These are phyloP conservation scores for Castanopsis chinensis DNA, from an alignment of 306 rosid genomes.

Conservation along the genomic window DNA sequence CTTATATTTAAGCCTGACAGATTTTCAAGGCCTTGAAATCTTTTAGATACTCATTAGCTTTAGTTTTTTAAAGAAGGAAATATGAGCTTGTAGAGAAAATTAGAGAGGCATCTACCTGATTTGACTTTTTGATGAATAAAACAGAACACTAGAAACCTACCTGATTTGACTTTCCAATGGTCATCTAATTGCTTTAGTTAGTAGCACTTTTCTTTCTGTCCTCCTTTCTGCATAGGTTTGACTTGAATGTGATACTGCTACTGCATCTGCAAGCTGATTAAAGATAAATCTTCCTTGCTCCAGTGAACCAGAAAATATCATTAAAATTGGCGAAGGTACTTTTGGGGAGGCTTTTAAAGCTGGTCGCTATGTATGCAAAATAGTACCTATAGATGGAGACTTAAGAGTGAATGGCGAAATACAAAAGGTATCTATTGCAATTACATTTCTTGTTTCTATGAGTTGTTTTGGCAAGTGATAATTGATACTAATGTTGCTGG, in stretches of 20 bases:
- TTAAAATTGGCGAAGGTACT: constrained; percentile 93
- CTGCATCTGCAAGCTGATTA: constrained; percentile 25
- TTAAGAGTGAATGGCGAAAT: constrained; percentile 78
- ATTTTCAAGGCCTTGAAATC: neutral
- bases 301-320: constrained; percentile 57
- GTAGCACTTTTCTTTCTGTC: neutral
- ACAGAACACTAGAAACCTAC: neutral
- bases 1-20: neutral
- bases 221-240: constrained; percentile 4
- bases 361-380: constrained; percentile 76
- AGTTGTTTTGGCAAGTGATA: neutral
- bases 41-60: neutral
- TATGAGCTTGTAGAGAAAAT: neutral
- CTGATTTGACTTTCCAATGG: constrained; percentile 4
- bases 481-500: no score
- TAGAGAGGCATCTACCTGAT: neutral
- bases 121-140: neutral
- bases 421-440: constrained; percentile 64
- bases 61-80: neutral
- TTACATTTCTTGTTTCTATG: constrained; percentile 5
- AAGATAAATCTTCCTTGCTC: constrained; percentile 21
- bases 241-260: constrained; percentile 2
- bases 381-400: constrained; percentile 92
- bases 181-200: neutral
- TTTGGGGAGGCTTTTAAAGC: constrained; percentile 90